Conservation (phyloP, 2,329 filamentous ascomycete species). For the Hypoxylon rubiginosum region DNA sequence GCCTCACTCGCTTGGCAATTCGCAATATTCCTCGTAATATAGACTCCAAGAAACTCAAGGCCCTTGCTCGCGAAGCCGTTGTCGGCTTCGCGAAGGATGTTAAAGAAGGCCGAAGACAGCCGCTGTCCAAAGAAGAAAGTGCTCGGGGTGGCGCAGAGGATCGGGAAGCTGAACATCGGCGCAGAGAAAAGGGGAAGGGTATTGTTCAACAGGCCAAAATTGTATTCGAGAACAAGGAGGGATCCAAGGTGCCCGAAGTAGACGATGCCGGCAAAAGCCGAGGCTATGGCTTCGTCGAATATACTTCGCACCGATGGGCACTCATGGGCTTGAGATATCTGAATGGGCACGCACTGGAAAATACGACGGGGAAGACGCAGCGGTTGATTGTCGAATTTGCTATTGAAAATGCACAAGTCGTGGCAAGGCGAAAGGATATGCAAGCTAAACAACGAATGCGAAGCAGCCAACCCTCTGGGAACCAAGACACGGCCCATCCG, state of each 20-base stretch:
- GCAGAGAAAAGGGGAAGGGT: constrained; percentile 84
- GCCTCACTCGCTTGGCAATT: constrained; percentile 88
- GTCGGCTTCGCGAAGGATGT: constrained; percentile 95
- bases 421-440: constrained; percentile 79
- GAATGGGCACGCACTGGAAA: constrained; percentile 78
- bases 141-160: constrained; percentile 83
- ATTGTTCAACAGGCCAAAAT: constrained; percentile 96
- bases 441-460: constrained; percentile 48
- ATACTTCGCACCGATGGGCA: constrained; percentile 91
- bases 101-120: constrained; percentile 79
- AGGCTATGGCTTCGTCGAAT: constrained; percentile 98
- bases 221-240: constrained; percentile 89
- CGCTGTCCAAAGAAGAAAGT: constrained; percentile 90
- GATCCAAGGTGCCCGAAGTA: constrained; percentile 83
- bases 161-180: constrained; percentile 81
- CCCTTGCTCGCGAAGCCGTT: constrained; percentile 89
- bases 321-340: constrained; percentile 95
- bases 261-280: constrained; percentile 85
- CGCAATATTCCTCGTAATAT: constrained; percentile 91
- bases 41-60: constrained; percentile 89
- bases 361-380: constrained; percentile 81
- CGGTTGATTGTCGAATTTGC: constrained; percentile 96
- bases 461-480: constrained; percentile 49
- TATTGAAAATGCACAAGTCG: constrained; percentile 96
- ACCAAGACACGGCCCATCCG: constrained; percentile 40